Base-by-base conservation (phyloP, 2,329 filamentous ascomycete genomes). In the Dactylellina leptospora region DNA sequence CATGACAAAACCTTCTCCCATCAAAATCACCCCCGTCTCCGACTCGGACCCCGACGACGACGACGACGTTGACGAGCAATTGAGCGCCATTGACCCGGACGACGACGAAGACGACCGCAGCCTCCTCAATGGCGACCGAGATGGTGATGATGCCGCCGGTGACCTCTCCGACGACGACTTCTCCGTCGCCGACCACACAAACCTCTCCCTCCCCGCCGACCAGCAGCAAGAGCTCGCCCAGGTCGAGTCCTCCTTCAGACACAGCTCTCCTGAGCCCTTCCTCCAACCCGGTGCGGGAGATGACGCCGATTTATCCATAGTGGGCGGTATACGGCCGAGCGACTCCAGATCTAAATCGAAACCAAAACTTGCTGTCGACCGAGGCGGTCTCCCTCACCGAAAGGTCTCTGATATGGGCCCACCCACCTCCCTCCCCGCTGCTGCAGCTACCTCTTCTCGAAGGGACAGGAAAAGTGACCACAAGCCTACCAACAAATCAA, bases 191-290 rank as follows among this genome's bases (percentile, higher is more conserved):
- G 60, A 71, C 45, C 58, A 58, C 36, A 63, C 66, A 30, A 63
- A 58, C 28, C 53, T 71, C 50, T 71, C 66, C 38, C 58, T 71
- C 3, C 66, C 66, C 3, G 54, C 55, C 36, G 66, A 71, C 51
- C 66, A 71, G 36, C 66, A 71, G 51, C 56, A 71, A 45, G 51
- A 71, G 30, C 66, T 71, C 28, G 66, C 66, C 18, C 58, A 71
- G 58, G 58, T 71, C 42, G 66, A 71, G 25, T 62, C 56, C 36
- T 71, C 66, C 36, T 71, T 71, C 51, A 33, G 66, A 40, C 58
- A 62, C 13, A 71, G 66, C 59, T 58, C 66, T 27, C 66, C 66
- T 6, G 66, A 71, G 11, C 66, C 66, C n/a, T 71, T 71, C 25
- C 50, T 60, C 36, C 51, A 56, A 13, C 64, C 55, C 8, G 54